Evolutionary conservation across 331 rosid genomes (phyloP).

Genomic region (Erythrophleum ivorense): DNA sequence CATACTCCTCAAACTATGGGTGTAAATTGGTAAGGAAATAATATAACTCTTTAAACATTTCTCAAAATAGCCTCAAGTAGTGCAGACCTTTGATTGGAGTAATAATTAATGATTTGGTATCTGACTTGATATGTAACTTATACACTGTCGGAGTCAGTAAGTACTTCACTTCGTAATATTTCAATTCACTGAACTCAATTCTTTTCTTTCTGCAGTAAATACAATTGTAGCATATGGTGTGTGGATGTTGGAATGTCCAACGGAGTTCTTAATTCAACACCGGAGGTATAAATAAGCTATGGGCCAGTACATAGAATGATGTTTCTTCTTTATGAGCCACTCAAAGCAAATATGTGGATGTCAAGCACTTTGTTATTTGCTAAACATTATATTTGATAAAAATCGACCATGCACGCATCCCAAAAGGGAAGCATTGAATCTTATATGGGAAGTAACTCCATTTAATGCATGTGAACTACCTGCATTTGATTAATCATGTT

Average conservation of each 20-base stretch:
- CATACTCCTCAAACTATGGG: slow-evolving; percentile 95
- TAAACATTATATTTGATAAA: slow-evolving; percentile 20
- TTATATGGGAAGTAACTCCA: background rate
- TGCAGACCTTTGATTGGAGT: background rate
- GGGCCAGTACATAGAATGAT: background rate
- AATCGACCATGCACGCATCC: background rate
- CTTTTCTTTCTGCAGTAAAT: slow-evolving; percentile 66
- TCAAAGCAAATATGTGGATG: background rate
- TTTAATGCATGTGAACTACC: background rate
- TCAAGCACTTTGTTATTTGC: background rate
- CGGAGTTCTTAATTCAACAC: slow-evolving; percentile 90
- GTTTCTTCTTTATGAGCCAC: slow-evolving; percentile 10
- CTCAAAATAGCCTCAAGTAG: slow-evolving; percentile 8
- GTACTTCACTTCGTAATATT: slow-evolving; percentile 6
- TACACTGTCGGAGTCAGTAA: background rate
- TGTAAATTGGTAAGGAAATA: slow-evolving; percentile 73
- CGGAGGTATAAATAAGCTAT: slow-evolving; percentile 71
- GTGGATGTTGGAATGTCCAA: slow-evolving; percentile 96
- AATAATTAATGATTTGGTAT: background rate
- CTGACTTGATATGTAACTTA: background rate
- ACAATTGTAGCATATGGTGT: slow-evolving; percentile 95
- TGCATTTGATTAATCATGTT: slow-evolving; percentile 16
- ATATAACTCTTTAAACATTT: background rate
- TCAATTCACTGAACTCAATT: slow-evolving; percentile 25
- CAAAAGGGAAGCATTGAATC: background rate